Conservation (phyloP, 106 monocot species). For the Dioscorea alata region DNA sequence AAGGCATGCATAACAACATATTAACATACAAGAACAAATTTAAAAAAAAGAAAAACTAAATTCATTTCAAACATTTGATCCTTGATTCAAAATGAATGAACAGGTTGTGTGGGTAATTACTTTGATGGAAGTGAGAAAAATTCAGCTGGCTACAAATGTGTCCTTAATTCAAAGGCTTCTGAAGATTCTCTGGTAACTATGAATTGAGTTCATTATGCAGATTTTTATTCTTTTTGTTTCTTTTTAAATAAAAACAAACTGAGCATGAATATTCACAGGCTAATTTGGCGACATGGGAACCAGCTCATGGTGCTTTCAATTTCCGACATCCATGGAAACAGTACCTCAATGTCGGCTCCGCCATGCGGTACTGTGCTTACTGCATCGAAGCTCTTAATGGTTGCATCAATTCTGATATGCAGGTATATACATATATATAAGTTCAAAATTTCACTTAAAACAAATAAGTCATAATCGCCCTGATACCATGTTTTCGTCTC, state of each 20-base stretch:
- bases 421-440: neutral
- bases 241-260: no score
- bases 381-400: slow-evolving; percentile 34
- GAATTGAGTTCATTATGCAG: no score
- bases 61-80: neutral
- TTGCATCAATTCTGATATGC: slow-evolving; percentile 17
- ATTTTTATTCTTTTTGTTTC: no score
- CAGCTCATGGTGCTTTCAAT: slow-evolving; percentile 28
- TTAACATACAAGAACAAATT: neutral
- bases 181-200: slow-evolving; percentile 43
- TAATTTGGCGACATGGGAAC: slow-evolving; percentile 52
- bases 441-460: neutral
- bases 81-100: no score
- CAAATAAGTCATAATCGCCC: neutral
- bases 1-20: slow-evolving; percentile 9
- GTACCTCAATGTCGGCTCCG: slow-evolving; percentile 37
- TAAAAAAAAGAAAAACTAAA: neutral
- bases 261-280: slow-evolving; percentile 9
- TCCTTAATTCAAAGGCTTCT: slow-evolving; percentile 59
- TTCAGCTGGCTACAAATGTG: slow-evolving; percentile 36
- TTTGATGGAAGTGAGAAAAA: slow-evolving; percentile 10
- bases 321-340: slow-evolving; percentile 45
- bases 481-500: neutral
- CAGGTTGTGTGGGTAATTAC: slow-evolving; percentile 38
- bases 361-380: slow-evolving; percentile 29